Evolutionary conservation across 129 eudicot genomes (phyloP), one percentile per base, ranked within the genome.

Genomic region (Lactuca sativa): DNA sequence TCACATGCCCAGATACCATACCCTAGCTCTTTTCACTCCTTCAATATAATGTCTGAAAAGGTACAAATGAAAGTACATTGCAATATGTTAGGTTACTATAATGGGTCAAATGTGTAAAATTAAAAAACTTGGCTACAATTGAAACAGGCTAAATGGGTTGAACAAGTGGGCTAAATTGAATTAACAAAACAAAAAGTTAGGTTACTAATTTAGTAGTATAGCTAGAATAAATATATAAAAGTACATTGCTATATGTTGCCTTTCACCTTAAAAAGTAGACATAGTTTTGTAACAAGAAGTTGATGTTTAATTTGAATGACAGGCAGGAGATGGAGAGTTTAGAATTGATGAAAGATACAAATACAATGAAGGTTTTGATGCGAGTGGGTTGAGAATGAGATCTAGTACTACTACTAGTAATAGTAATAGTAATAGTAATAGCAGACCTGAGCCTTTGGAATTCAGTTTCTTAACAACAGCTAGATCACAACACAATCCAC

Each of bases 401-500:
- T 25, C 30, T 25, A 25, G 2, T 25, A 25, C 30, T 25, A 25
- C 2, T 25, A 25, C 30, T 25, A 25, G 2, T 25, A 25, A 0
- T 25, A 25, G 30, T 25, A 25, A 25, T 25, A 25, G 30, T 25
- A 25, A 25, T 25, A 25, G 30, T 25, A 25, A 25, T 10, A 62
- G 74, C 31, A 73, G 87, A 74, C 70, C 74, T 9, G 88, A 88
- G 62, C 97, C 96, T 7, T 86, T 92, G 73, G 97, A 92, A 67
- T 92, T 88, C 75, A 92, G 97, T 82, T 92, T 92, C 38, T 74
- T 92, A 81, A 87, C 93, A 4, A 53, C 93, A 6, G 56, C 60
- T 32, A 44, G 81, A 69, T 62, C 76, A 31, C 81, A 87, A 59
- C 86, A 84, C 61, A 76, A 81, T 75, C 77, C 88, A 21, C 85